phyloP scores from a whole-genome alignment of 176 grass and related monocot genomes.

The Musa beccarii region DNA sequence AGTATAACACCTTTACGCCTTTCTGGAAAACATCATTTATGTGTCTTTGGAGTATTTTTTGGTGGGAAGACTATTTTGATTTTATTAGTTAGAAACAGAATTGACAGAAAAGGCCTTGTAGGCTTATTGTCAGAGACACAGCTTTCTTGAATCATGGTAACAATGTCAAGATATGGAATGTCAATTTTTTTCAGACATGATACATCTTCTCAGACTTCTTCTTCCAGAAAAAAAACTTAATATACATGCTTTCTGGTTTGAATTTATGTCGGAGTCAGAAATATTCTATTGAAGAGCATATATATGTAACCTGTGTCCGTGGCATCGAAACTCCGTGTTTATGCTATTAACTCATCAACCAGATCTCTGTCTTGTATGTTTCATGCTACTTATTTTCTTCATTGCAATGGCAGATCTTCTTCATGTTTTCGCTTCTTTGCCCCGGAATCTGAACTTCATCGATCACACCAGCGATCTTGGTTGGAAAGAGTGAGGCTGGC shows the following conservation, averaged over 20 bases:
- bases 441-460: slow-evolving; percentile 50
- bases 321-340: background rate
- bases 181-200: too few species aligned
- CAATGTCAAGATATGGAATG: too few species aligned
- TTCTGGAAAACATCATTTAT: background rate
- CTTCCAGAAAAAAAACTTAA: background rate
- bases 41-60: too few species aligned
- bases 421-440: slow-evolving; percentile 42
- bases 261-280: background rate
- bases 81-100: background rate
- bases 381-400: background rate
- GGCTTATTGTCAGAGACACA: background rate
- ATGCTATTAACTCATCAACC: background rate
- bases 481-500: slow-evolving; percentile 47
- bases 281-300: background rate
- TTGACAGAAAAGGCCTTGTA: background rate
- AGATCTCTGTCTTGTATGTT: background rate
- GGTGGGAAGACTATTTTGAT: too few species aligned
- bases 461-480: slow-evolving; percentile 60
- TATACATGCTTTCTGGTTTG: background rate
- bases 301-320: background rate
- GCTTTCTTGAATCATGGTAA: too few species aligned
- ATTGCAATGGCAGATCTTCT: slow-evolving; percentile 38
- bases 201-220: too few species aligned
- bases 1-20: background rate